Evolutionary conservation across 2,329 filamentous ascomycete genomes (phyloP).

Genomic region (Phaeosphaeriaceae sp.): DNA sequence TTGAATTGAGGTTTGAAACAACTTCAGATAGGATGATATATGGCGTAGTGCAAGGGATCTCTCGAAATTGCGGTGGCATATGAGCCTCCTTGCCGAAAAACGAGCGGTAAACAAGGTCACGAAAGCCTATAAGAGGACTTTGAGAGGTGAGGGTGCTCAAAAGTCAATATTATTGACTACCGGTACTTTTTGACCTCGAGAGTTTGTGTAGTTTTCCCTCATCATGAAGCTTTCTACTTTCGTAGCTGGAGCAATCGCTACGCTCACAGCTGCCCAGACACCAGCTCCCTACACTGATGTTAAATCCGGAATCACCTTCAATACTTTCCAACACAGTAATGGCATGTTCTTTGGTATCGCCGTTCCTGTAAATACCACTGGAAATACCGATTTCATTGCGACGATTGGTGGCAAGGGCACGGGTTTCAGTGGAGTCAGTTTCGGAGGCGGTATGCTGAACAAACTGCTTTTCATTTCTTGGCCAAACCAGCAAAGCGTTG

Average conservation of each 20-base stretch:
- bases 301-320: slow-evolving; percentile 38
- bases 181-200: no score
- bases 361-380: slow-evolving; percentile 49
- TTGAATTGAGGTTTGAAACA: no score
- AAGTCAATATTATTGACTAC: no score
- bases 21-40: no score
- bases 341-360: slow-evolving; percentile 59
- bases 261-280: slow-evolving; percentile 23
- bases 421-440: slow-evolving; percentile 58
- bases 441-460: slow-evolving; percentile 56
- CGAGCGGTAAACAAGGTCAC: no score
- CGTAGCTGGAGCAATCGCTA: slow-evolving; percentile 11
- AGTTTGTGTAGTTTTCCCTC: neutral
- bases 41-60: no score
- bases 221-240: slow-evolving; percentile 30
- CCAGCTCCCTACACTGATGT: slow-evolving; percentile 33
- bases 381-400: slow-evolving; percentile 59
- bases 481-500: slow-evolving; percentile 55
- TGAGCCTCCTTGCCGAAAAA: no score
- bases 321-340: slow-evolving; percentile 28
- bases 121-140: no score
- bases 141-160: no score
- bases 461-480: slow-evolving; percentile 59
- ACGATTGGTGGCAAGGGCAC: slow-evolving; percentile 57
- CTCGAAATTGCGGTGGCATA: no score